Evolutionary conservation across 352 stramenopile genomes (phyloP), one percentile per base, ranked within the genome.

Genomic region (Phytophthora tentaculata): DNA sequence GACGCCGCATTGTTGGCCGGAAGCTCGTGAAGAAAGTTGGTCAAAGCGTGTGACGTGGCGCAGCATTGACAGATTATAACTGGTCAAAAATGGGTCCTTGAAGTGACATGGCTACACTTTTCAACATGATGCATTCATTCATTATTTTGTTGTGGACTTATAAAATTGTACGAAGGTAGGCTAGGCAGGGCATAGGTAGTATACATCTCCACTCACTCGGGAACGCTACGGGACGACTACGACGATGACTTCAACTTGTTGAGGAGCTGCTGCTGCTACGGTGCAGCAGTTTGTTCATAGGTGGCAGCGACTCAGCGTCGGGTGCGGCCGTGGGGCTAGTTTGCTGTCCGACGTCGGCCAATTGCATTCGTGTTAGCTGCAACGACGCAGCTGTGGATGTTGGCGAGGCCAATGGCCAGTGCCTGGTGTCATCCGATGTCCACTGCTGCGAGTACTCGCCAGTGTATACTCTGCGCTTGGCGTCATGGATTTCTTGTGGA

Each of bases 251-350:
- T 65, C 23, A 60, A 50, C 29, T 26, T 39, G 4, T 52, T 76
- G 35, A 75, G 4, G 49, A 35, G 9, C 26, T 28, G 41, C 12
- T 55, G 57, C 58, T 67, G 51, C 49, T 66, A 24, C 81, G 79
- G 52, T 77, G 81, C 35, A 92, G 72, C 53, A 90, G 64, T 39
- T 86, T 83, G 51, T 72, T 84, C 63, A 92, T 88, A 49, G 83
- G 86, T 20, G 83, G 81, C 50, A 92, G 77, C 58, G 81, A 88
- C 29, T 90, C 81, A 13, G 37, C 43, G 22, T 76, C 57, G 37
- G 47, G 5, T 14, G 57, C 50, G 7, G 44, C 44, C 13, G 22
- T 23, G 6, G n/a, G 24, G 16, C 35, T 24, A 47, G 44, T 35
- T 49, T 41, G 48, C 26, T 28, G 52, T 47, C 43, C 37, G 22